These are phyloP conservation scores for Trichoderma oligosporum DNA, from an alignment of 2,329 filamentous ascomycete species.

Conservation along the genomic window DNA sequence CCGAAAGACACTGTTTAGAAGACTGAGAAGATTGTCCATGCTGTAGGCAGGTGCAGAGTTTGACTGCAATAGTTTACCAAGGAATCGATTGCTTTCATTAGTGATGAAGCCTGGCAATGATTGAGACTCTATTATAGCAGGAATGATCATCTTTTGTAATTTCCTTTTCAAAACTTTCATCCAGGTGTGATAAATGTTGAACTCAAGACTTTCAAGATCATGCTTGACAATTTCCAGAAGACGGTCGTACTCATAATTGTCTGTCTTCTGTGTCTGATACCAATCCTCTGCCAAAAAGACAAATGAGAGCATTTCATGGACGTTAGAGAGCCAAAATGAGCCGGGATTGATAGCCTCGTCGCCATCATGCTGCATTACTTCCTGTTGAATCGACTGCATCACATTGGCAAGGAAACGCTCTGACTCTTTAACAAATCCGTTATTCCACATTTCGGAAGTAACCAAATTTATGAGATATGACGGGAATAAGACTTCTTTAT, in stretches of 20 bases:
- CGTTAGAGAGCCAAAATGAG: slow-evolving; percentile 98
- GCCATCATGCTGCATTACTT: slow-evolving; percentile 98
- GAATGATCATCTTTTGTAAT: slow-evolving; percentile 98
- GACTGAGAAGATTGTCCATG: slow-evolving; percentile 96
- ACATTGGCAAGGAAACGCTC: slow-evolving; percentile 98
- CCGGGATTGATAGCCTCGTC: slow-evolving; percentile 96
- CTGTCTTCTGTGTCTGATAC: slow-evolving; percentile 99
- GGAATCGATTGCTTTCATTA: slow-evolving; percentile 96
- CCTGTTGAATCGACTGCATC: slow-evolving; percentile 99
- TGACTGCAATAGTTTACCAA: slow-evolving; percentile 90
- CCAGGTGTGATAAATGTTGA: slow-evolving; percentile 99
- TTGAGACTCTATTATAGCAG: slow-evolving; percentile 97
- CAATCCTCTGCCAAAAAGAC: slow-evolving; percentile 98
- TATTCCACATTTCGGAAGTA: slow-evolving; percentile 99
- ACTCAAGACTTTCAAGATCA: slow-evolving; percentile 94
- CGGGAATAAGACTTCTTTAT: slow-evolving; percentile 98
- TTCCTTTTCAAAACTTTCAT: slow-evolving; percentile 99
- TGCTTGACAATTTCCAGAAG: slow-evolving; percentile 98
- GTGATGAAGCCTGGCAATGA: slow-evolving; percentile 97
- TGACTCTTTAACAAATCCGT: slow-evolving; percentile 98
- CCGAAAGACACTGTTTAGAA: slow-evolving; percentile 95
- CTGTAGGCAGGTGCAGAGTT: slow-evolving; percentile 94
- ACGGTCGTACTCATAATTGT: slow-evolving; percentile 98
- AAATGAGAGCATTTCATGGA: slow-evolving; percentile 99
- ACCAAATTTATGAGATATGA: slow-evolving; percentile 98